Conservation (phyloP, 1,139 yeast species). For the Ogataea hybrid region DNA sequence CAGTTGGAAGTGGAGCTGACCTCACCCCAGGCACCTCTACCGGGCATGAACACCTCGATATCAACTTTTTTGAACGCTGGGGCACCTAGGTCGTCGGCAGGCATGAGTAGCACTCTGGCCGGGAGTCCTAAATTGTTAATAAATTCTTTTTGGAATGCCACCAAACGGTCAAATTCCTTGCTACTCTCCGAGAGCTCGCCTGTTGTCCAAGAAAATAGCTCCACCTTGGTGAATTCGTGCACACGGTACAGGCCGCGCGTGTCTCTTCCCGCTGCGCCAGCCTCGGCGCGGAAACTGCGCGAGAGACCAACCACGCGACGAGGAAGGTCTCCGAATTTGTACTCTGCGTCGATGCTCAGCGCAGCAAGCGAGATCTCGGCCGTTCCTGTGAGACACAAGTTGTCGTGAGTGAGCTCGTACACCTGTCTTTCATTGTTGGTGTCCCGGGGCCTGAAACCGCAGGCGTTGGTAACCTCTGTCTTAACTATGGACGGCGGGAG, state of each 20-base stretch:
- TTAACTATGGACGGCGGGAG: slow-evolving; percentile 87
- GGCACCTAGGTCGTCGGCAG: slow-evolving; percentile 86
- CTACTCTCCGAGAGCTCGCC: slow-evolving; percentile 42
- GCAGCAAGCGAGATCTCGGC: slow-evolving; percentile 97
- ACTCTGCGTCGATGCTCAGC: slow-evolving; percentile 39
- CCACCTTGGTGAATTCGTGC: slow-evolving; percentile 97
- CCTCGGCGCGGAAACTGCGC: slow-evolving; percentile 78
- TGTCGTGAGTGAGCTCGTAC: slow-evolving; percentile 52
- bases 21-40: slow-evolving; percentile 91
- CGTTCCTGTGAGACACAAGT: slow-evolving; percentile 80
- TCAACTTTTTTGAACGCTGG: slow-evolving; percentile 93
- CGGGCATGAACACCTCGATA: slow-evolving; percentile 99
- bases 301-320: slow-evolving; percentile 74
- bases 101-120: slow-evolving; percentile 86
- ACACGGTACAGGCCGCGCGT: slow-evolving; percentile 92
- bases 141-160: slow-evolving; percentile 62
- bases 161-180: slow-evolving; percentile 57
- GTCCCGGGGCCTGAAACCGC: slow-evolving; percentile 96
- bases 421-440: slow-evolving; percentile 85
- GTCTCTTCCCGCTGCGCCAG: too few species aligned
- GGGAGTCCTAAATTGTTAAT: slow-evolving; percentile 67
- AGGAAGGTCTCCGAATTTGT: slow-evolving; percentile 40
- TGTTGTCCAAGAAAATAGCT: slow-evolving; percentile 75
- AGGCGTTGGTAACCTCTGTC: slow-evolving; percentile 74
- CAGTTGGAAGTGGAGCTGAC: slow-evolving; percentile 90